Evolutionary conservation across 306 rosid genomes (phyloP).

Genomic region (Cucumis melo): DNA sequence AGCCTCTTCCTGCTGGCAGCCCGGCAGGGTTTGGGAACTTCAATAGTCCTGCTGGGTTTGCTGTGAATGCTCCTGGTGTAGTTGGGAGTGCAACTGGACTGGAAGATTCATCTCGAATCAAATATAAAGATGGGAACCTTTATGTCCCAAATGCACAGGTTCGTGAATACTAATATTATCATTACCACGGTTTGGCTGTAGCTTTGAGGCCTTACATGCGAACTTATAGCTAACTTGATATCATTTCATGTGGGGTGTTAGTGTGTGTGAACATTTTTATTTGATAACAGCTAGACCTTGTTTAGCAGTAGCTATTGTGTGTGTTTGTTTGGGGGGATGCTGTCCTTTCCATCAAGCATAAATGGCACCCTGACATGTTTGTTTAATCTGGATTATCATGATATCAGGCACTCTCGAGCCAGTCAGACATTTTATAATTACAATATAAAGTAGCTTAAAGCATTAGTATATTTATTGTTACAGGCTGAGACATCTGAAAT

Average conservation of each 20-base stretch:
- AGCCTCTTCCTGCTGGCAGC: conserved; percentile 78
- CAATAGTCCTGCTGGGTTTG: conserved; percentile 67
- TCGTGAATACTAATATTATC: not conserved
- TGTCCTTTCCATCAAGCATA: not conserved
- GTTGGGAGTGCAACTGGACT: conserved; percentile 69
- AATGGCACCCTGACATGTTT: not conserved
- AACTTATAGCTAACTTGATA: not conserved
- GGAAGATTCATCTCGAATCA: conserved; percentile 86
- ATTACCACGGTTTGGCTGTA: not conserved
- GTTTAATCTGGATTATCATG: not conserved
- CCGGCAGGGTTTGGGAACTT: conserved; percentile 81
- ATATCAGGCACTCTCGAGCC: not conserved
- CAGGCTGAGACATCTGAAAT: conserved; percentile 97
- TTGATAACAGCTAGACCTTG: not conserved
- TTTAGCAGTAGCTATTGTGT: not conserved
- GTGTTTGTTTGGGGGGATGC: not conserved
- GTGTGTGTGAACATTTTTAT: not conserved
- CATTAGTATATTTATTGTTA: conserved; percentile 1
- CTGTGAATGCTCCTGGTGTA: conserved; percentile 73
- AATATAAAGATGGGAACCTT: conserved; percentile 80
- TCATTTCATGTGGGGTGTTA: not conserved
- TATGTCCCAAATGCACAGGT: conserved; percentile 97
- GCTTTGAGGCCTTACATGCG: not conserved
- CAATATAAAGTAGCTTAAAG: not conserved
- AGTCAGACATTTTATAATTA: not conserved